Base-by-base conservation (phyloP, 208 protist genomes). In the Balamuthia mandrillaris region DNA sequence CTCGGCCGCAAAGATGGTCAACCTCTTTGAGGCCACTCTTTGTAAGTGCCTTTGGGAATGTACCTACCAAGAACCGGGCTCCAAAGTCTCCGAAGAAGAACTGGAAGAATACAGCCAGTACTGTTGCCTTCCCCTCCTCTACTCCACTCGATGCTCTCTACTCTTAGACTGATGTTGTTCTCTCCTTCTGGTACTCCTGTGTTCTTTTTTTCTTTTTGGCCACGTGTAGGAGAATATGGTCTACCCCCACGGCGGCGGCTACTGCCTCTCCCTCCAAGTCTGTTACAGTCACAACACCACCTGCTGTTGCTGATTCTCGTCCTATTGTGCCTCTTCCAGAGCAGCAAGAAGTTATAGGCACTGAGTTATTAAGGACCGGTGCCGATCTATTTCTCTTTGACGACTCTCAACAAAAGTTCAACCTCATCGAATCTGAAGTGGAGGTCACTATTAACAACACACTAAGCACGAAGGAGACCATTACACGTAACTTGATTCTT, bases 401-500 rank as follows among this genome's bases (percentile, higher is more conserved):
- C 68, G n/a, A 14, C 45, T 56, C 68, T 0, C 49, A 41, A 5
- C 31, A 47, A 27, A 77, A 10, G 44, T 77, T 77, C 44, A 21
- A 58, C 29, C 45, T 77, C 14, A 33, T 77, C 37, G 68, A 77
- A 18, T 27, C 18, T 29, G 12, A 39, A 29, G 44, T 77, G 5
- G n/a, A 77, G 9, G 68, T 77, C 14, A 1, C 37, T 24, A 56
- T 77, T 47, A 77, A 77, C 68, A 77, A 77, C 45, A 77, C 44
- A n/a, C 27, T 39, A 7, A 52, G 41, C 45, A 54, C 68, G 27
- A 77, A 49, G 37, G 21, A 51, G 7, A 33, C 68, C 21, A 77
- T 77, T 47, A 54, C 10, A 2, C 56, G 68, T 77, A 77, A 41
- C 27, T 33, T 1, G 1, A 29, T 24, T 5, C 33, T 29, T 35